Evolutionary conservation across 345 rosid genomes (phyloP).

Genomic region (Lumnitzera littorea): DNA sequence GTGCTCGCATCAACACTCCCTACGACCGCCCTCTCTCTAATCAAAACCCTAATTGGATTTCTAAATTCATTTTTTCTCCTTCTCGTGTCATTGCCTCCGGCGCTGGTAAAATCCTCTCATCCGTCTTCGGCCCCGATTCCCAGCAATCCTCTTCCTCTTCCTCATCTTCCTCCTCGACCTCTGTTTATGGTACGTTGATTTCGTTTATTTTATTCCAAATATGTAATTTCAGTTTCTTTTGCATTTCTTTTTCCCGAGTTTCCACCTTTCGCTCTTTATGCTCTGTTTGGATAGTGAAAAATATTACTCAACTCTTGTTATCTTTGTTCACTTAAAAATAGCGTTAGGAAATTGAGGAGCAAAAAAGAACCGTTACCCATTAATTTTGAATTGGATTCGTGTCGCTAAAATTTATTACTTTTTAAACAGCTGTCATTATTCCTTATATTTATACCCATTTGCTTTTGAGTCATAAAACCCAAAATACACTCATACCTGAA

Average conservation of each 20-base stretch:
- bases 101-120: conserved; percentile 57
- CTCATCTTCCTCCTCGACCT: conserved; percentile 31
- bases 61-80: conserved; percentile 61
- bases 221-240: neutral
- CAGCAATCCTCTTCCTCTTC: conserved; percentile 48
- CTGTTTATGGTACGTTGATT: conserved; percentile 24
- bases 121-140: conserved; percentile 59
- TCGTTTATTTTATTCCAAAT: neutral
- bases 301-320: no score
- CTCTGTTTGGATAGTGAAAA: no score
- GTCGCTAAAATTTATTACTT: no score
- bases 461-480: no score
- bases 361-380: no score
- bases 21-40: conserved; percentile 53
- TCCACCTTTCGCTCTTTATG: neutral
- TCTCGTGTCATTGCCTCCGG: conserved; percentile 73
- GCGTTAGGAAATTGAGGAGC: no score
- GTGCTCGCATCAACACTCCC: conserved; percentile 37
- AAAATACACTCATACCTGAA: no score
- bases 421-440: no score
- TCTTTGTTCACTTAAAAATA: no score
- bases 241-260: neutral
- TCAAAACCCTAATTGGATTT: conserved; percentile 82
- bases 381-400: no score
- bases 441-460: no score